Evolutionary conservation across 805 yeast genomes (phyloP), one percentile per base, ranked within the genome.

Genomic region (Zygotorulaspora chibaensis): DNA sequence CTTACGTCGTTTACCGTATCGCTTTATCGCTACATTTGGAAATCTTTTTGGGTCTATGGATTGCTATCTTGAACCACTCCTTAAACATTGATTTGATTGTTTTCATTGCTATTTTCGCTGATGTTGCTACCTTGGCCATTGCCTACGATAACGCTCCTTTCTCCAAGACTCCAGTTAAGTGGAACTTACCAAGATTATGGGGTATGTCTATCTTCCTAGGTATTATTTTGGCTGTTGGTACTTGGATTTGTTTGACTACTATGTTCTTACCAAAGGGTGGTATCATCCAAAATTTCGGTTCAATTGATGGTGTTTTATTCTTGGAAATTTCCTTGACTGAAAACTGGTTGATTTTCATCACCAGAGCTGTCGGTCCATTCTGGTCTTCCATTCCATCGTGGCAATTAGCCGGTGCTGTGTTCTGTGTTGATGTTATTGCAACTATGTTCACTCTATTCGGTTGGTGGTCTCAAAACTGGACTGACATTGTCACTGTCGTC

Each of bases 381-480:
- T 89, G 96, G 96, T 85, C 96, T 50, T 87, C 96, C 38, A 65
- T 77, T 50, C 96, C 96, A 76, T 89, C 96, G 40, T 89, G 96
- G 96, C 96, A 88, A 79, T 81, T 88, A 75, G 61, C 93, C 62
- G 95, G 95, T 76, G 96, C 96, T 63, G 96, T 88, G 62, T 77
- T 87, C 68, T 73, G 73, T 67, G 96, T 88, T 68, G 96, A 88
- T 73, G 73, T 88, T 77, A 73, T 89, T 63, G 95, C 96, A 58
- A 89, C 96, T 54, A 78, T 86, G 81, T 89, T 88, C 83, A 75
- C 88, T 64, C 72, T 88, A 67, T 89, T 87, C 82, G 96, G 96
- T 63, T 89, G 96, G 96, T 88, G 95, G 91, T 84, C 95, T 58
- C 95, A 87, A 74, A 89, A 89, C 83, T 87, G 93, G 89, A 89